Percentiles rank a stretch among this genome's conserved stretches.
phyloP scores from a whole-genome alignment of 1,139 yeast genomes.

The Spencermartinsiella ligniputridi region DNA sequence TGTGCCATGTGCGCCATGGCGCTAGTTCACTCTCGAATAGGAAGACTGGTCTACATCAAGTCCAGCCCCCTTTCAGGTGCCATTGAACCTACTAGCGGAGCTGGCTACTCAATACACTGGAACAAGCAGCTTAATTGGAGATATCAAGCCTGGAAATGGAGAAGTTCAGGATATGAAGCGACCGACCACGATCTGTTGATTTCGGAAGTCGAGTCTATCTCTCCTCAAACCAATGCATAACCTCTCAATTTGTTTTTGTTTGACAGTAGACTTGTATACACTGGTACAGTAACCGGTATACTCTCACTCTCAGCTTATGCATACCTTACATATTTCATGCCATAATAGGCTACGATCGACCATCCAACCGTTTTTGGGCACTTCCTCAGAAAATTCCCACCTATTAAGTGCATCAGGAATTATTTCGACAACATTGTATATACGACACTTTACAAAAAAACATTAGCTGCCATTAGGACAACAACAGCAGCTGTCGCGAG shows the following conservation, averaged over 20 bases:
- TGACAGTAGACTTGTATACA: no score
- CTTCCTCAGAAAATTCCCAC: no score
- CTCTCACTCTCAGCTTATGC: no score
- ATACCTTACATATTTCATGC: no score
- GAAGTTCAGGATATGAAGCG: constrained; percentile 24
- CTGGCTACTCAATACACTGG: constrained; percentile 70
- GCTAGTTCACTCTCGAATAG: constrained; percentile 80
- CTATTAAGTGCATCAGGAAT: no score
- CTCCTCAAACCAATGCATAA: constrained; percentile 13
- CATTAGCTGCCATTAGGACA: no score
- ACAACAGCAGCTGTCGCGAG: no score
- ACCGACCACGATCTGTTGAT: constrained; percentile 11
- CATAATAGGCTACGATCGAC: no score
- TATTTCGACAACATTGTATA: no score
- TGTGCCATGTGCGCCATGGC: constrained; percentile 99
- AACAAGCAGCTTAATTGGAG: constrained; percentile 72
- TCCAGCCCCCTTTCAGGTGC: constrained; percentile 50
- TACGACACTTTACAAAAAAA: no score
- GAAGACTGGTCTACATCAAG: constrained; percentile 58
- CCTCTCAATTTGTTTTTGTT: not conserved
- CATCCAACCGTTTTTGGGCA: no score
- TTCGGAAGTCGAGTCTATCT: constrained; percentile 9
- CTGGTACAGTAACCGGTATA: no score
- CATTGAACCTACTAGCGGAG: constrained; percentile 54
- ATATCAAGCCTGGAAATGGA: constrained; percentile 73